phyloP scores from a whole-genome alignment of 805 yeast genomes.

The Candida odintsovae region DNA sequence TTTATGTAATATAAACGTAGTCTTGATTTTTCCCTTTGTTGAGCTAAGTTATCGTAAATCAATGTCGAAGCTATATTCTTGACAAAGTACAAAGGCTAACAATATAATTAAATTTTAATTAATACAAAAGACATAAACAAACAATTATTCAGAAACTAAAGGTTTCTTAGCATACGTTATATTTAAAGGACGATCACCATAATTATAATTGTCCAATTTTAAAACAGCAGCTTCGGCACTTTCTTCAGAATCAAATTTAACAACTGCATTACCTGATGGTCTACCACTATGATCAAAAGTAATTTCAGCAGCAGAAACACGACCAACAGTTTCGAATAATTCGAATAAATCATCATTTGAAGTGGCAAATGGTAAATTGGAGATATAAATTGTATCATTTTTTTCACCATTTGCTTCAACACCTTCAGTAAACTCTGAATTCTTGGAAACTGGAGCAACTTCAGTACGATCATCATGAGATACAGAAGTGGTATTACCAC shows the following conservation, averaged over 20 bases:
- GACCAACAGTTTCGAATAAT: constrained; percentile 78
- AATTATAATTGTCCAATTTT: constrained; percentile 72
- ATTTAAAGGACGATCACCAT: constrained; percentile 72
- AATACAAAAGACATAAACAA: neutral
- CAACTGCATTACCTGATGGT: constrained; percentile 82
- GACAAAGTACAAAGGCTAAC: too few species aligned
- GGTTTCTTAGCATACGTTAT: constrained; percentile 54
- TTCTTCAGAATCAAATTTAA: constrained; percentile 60
- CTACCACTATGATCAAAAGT: constrained; percentile 56
- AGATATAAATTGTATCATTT: constrained; percentile 58
- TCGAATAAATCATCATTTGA: constrained; percentile 78
- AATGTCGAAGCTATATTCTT: too few species aligned
- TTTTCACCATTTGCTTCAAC: constrained; percentile 58
- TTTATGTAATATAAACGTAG: neutral
- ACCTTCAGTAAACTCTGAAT: constrained; percentile 56
- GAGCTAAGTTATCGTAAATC: too few species aligned
- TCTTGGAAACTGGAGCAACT: neutral
- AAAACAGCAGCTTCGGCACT: constrained; percentile 70
- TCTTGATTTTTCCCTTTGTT: too few species aligned
- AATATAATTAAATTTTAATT: neutral
- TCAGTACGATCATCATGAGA: neutral
- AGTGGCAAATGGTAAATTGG: constrained; percentile 87
- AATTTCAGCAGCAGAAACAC: constrained; percentile 70
- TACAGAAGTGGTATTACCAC: neutral
- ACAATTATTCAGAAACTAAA: neutral